Evolutionary conservation across 2,329 filamentous ascomycete species (phyloP).

Genomic region (Cyphellophora europaea): DNA sequence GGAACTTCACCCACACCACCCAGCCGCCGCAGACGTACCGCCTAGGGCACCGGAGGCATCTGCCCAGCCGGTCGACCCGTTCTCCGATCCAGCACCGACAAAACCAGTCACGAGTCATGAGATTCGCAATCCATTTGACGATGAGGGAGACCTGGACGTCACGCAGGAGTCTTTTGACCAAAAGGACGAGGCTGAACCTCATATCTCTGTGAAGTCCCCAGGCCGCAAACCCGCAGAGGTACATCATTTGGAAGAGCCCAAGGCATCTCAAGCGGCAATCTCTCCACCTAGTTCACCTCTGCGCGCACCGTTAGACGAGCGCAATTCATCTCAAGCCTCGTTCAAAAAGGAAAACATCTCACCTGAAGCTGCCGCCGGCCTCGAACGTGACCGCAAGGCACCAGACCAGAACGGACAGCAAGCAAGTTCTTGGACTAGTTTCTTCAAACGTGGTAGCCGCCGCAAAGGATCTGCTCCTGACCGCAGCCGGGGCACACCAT

Average conservation of each 20-base stretch:
- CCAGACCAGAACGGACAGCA: conserved; percentile 44
- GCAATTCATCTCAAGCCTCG: conserved; percentile 44
- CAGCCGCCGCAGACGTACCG: neutral
- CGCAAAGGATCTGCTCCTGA: conserved; percentile 46
- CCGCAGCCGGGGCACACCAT: conserved; percentile 44
- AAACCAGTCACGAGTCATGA: conserved; percentile 2
- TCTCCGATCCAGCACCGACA: conserved; percentile 9
- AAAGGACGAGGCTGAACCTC: conserved; percentile 13
- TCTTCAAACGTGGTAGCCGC: conserved; percentile 59
- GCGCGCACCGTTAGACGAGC: conserved; percentile 36
- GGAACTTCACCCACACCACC: neutral
- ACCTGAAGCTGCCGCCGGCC: conserved; percentile 43
- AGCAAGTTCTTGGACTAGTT: conserved; percentile 53
- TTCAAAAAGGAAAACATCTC: conserved; percentile 41
- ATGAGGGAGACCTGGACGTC: conserved; percentile 18
- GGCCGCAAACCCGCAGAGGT: conserved; percentile 11
- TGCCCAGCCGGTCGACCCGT: conserved; percentile 6
- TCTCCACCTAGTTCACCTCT: conserved; percentile 37
- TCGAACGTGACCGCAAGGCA: conserved; percentile 42
- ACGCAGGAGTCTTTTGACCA: conserved; percentile 12
- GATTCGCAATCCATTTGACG: conserved; percentile 19
- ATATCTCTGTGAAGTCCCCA: conserved; percentile 14
- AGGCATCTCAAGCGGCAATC: conserved; percentile 26
- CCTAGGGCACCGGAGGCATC: too few relatives aligned
- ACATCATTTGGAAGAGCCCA: conserved; percentile 4